phyloP scores from a whole-genome alignment of 176 grass and related monocot species.

The Zea mays region Zm-B73-REFERENCE-NAM-5.0 NC_050100.1:17817501-17818000 shows the following conservation, averaged over 20 bases:
- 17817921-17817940: constrained; percentile 53
- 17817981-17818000: too few species aligned
- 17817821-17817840: constrained; percentile 66
- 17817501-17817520: neutral
- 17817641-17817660: constrained; percentile 64
- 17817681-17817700: constrained; percentile 74
- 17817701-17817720: constrained; percentile 47
- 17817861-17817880: constrained; percentile 53
- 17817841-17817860: constrained; percentile 11
- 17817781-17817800: constrained; percentile 52
- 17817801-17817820: constrained; percentile 61
- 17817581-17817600: neutral
- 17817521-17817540: neutral
- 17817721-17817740: constrained; percentile 63
- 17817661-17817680: constrained; percentile 55
- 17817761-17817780: constrained; percentile 65
- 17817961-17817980: neutral
- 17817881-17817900: constrained; percentile 42
- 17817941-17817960: neutral
- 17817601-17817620: constrained; percentile 34
- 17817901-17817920: constrained; percentile 64
- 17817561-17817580: constrained; percentile 17
- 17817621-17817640: constrained; percentile 59
- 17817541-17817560: too few species aligned
- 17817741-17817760: constrained; percentile 70